phyloP scores from a whole-genome alignment of 192 early-diverging fungal species.

The Coemansia reversa region DNA sequence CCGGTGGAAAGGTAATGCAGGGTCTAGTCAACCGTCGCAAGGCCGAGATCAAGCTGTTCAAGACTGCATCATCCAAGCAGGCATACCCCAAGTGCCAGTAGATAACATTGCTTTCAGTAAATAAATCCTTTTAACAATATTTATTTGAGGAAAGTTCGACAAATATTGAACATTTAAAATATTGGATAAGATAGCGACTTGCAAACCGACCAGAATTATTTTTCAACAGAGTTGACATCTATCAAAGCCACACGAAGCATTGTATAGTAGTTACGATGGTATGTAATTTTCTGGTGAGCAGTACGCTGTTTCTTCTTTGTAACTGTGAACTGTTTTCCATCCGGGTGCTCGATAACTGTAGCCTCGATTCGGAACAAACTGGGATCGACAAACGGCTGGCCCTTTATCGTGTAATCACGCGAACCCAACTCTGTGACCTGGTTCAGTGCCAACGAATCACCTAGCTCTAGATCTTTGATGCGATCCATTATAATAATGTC shows the following conservation, averaged over 20 bases:
- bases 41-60: slow-evolving; percentile 40
- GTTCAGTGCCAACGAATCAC: slow-evolving; percentile 85
- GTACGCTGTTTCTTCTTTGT: slow-evolving; percentile 83
- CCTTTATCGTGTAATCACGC: slow-evolving; percentile 80
- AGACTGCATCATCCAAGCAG: slow-evolving; percentile 14
- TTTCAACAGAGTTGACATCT: slow-evolving; percentile 57
- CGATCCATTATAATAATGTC: slow-evolving; percentile 84
- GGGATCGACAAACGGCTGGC: slow-evolving; percentile 79
- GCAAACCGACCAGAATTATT: background rate
- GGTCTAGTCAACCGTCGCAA: slow-evolving; percentile 39
- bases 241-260: slow-evolving; percentile 71
- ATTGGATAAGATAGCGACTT: background rate
- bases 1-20: slow-evolving; percentile 30
- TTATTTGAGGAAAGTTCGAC: background rate
- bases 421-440: slow-evolving; percentile 84
- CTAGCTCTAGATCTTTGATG: slow-evolving; percentile 80
- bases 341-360: slow-evolving; percentile 86
- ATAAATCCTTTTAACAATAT: background rate
- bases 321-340: slow-evolving; percentile 67
- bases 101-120: background rate
- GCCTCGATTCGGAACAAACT: slow-evolving; percentile 75
- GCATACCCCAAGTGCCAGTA: slow-evolving; percentile 30
- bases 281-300: slow-evolving; percentile 65
- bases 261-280: slow-evolving; percentile 71
- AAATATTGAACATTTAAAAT: background rate